Percentiles rank a stretch among this genome's conserved stretches.
Conservation (phyloP, 2,329 filamentous ascomycete species). For the Cyphellophora attinorum region DNA sequence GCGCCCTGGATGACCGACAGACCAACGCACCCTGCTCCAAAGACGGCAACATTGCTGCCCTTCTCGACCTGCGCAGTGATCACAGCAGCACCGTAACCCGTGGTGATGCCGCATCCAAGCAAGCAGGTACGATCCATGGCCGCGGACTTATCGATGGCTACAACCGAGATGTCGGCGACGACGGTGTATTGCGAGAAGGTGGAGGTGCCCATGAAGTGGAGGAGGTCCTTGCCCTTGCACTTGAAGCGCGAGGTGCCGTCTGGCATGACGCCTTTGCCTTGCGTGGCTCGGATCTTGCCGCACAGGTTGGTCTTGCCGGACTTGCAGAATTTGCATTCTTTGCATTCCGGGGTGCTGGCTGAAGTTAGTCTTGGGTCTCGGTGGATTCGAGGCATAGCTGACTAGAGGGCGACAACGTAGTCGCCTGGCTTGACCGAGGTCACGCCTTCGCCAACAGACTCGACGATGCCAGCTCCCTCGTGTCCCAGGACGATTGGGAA, state of each 20-base stretch:
- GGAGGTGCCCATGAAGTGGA: constrained; percentile 98
- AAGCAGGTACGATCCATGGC: constrained; percentile 94
- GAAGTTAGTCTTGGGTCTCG: neutral
- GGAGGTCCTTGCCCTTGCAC: constrained; percentile 86
- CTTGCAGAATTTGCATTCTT: constrained; percentile 99
- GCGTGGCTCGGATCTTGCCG: constrained; percentile 95
- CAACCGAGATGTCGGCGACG: constrained; percentile 95
- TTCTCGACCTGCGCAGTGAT: constrained; percentile 89
- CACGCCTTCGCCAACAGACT: constrained; percentile 89
- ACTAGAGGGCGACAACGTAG: constrained; percentile 59
- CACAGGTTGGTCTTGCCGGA: constrained; percentile 99
- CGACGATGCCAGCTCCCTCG: constrained; percentile 84
- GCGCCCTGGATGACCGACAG: constrained; percentile 92
- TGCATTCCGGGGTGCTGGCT: constrained; percentile 85
- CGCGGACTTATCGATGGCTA: constrained; percentile 80
- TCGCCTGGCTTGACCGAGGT: constrained; percentile 90
- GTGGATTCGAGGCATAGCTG: too few relatives aligned
- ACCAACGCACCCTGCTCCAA: constrained; percentile 92
- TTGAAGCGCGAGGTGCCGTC: constrained; percentile 92
- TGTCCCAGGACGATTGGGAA: constrained; percentile 85
- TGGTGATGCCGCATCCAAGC: constrained; percentile 96
- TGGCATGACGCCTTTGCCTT: constrained; percentile 93
- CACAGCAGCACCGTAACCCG: constrained; percentile 88
- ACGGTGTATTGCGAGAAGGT: constrained; percentile 99
- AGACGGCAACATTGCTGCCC: constrained; percentile 81